Evolutionary conservation across 163 green algal genomes (phyloP), one percentile per base, ranked within the genome.

Genomic region (Prototheca wickerhamii): DNA sequence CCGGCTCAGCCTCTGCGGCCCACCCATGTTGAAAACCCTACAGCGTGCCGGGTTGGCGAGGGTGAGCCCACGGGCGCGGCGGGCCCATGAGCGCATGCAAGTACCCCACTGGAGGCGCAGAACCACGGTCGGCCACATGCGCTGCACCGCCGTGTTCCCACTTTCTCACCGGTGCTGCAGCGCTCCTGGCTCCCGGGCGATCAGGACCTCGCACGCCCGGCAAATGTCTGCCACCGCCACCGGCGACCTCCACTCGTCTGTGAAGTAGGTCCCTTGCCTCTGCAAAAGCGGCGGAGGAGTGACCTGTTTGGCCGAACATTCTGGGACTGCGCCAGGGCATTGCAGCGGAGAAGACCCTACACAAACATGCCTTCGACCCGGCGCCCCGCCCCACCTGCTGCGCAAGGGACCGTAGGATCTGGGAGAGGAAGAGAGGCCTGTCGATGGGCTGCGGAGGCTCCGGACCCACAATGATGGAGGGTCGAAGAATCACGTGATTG

Each of bases 21-120:
- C 53, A 21, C 53, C 53, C 15, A 60, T 37, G 53, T 60, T 60
- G 53, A 40, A 35, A 20, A 60, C 10, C 28, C 53, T 37, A n/a
- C n/a, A n/a, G n/a, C n/a, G n/a, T n/a, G n/a, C n/a, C n/a, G n/a
- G n/a, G n/a, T n/a, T n/a, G n/a, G n/a, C n/a, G n/a, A n/a, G n/a
- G n/a, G n/a, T n/a, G n/a, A n/a, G n/a, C n/a, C n/a, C n/a, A n/a
- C n/a, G n/a, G n/a, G n/a, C n/a, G n/a, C n/a, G n/a, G n/a, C n/a
- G n/a, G n/a, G n/a, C n/a, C n/a, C n/a, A n/a, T n/a, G n/a, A n/a
- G n/a, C n/a, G n/a, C n/a, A n/a, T n/a, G n/a, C n/a, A n/a, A n/a
- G n/a, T n/a, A n/a, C n/a, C n/a, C n/a, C n/a, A n/a, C n/a, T n/a
- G n/a, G n/a, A n/a, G n/a, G n/a, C n/a, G n/a, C n/a, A n/a, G n/a